Evolutionary conservation across 306 rosid genomes (phyloP), one percentile per base, ranked within the genome.

Genomic region (Benincasa hispida): DNA sequence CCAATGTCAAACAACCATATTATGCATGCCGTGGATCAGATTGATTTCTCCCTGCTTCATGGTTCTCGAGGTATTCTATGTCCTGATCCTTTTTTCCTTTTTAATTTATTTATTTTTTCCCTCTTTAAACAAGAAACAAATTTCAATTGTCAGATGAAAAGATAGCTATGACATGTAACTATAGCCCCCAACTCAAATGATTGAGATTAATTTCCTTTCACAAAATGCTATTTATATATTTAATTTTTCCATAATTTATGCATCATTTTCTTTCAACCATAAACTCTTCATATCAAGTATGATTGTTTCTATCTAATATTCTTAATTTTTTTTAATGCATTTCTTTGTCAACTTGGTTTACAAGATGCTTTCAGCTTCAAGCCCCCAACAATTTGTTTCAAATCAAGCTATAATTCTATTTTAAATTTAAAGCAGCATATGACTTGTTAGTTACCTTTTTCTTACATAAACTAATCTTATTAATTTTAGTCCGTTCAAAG

Each of bases 21-120:
- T 84, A 79, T 81, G 41, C 86, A 88, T 79, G 74, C 76, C 3
- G 92, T 89, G 84, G 96, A 92, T 87, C 95, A 94, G 87, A 97
- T 94, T 84, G 99, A 94, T 89, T 94, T 94, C 90, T 89, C 95
- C 65, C 81, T 94, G 87, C 80, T 83, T 58, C 88, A 84, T 50
- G 95, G 99, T 76, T 79, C 82, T 77, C 35, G 70, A 59, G 98
- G 98, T 94, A 84, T 19, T 37, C 42, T 76, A 35, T 76, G 55
- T 32, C 51, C 10, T 19, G 4, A 19, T 14, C 8, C 32, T 25
- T 57, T 58, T 35, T 3, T 19, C 0, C 11, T 47, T 2, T 12
- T 47, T 13, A 37, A 5, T 39, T 6, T 39, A 5, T 6, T 6
- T 39, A 0, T 8, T 39, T 39, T 39, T 39, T 22, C 35, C 35